These are phyloP conservation scores for Magnaporthiopsis poae DNA, from an alignment of 2,329 filamentous ascomycete species.

Conservation along the genomic window DNA sequence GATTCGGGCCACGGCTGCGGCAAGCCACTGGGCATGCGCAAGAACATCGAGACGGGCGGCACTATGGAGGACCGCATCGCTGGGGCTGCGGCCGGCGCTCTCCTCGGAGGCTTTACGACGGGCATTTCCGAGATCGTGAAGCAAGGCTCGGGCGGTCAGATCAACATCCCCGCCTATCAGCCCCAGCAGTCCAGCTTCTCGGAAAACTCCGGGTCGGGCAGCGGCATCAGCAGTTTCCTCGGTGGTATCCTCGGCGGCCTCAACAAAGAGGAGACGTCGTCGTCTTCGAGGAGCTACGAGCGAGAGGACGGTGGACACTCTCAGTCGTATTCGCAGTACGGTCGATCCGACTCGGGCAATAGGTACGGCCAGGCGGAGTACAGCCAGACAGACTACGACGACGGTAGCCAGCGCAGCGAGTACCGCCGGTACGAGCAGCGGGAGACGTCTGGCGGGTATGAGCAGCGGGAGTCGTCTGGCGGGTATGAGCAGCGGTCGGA, in stretches of 20 bases:
- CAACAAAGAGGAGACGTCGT: slow-evolving; percentile 40
- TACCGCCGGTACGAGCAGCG: slow-evolving; percentile 55
- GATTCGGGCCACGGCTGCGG: slow-evolving; percentile 77
- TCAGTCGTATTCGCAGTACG: slow-evolving; percentile 52
- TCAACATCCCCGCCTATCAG: slow-evolving; percentile 7
- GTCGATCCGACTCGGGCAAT: slow-evolving; percentile 36
- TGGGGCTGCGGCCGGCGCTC: slow-evolving; percentile 43
- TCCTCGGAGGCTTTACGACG: slow-evolving; percentile 48
- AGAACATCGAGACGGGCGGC: slow-evolving; percentile 41
- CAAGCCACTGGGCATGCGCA: slow-evolving; percentile 70
- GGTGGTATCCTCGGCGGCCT: slow-evolving; percentile 49
- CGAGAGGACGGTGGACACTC: slow-evolving; percentile 49
- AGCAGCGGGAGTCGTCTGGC: slow-evolving; percentile 37
- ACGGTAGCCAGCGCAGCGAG: slow-evolving; percentile 48
- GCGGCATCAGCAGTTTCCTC: slow-evolving; percentile 60
- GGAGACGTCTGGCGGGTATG: slow-evolving; percentile 35
- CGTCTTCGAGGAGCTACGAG: slow-evolving; percentile 38
- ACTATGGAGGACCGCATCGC: slow-evolving; percentile 48
- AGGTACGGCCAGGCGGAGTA: slow-evolving; percentile 54
- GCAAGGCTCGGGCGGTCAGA: slow-evolving; percentile 30
- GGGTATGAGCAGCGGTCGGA: slow-evolving; percentile 43
- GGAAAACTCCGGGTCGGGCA: slow-evolving; percentile 42
- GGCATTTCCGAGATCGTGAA: slow-evolving; percentile 38
- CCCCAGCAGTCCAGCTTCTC: slow-evolving; percentile 11
- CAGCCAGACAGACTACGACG: slow-evolving; percentile 46